Evolutionary conservation across 2,329 filamentous ascomycete genomes (phyloP).

Genomic region (Fusarium humuli): DNA sequence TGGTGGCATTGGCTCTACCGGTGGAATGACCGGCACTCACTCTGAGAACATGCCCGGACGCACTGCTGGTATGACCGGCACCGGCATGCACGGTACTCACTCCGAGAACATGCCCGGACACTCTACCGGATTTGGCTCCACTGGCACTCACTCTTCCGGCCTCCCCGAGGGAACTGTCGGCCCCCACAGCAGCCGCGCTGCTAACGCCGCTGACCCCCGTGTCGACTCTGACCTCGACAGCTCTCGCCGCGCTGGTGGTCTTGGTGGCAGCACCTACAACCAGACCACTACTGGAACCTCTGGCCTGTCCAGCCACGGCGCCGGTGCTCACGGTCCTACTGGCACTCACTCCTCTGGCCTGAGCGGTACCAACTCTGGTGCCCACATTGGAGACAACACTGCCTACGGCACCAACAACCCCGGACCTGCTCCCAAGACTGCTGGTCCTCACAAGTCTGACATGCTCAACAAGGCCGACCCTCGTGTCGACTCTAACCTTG

Average conservation of each 20-base stretch:
- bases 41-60: constrained; percentile 1
- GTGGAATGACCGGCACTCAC: constrained; percentile 37
- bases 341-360: constrained; percentile 24
- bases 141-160: constrained; percentile 1
- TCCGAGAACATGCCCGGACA: constrained; percentile 5
- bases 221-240: constrained; percentile 65
- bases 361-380: not conserved
- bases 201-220: constrained; percentile 65
- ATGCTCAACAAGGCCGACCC: constrained; percentile 65
- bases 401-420: constrained; percentile 51
- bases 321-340: constrained; percentile 29
- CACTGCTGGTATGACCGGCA: not conserved
- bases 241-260: constrained; percentile 34
- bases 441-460: constrained; percentile 61
- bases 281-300: constrained; percentile 30
- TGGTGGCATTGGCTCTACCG: constrained; percentile 30
- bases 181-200: constrained; percentile 58
- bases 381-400: constrained; percentile 14
- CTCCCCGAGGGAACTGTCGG: constrained; percentile 50
- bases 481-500: constrained; percentile 64
- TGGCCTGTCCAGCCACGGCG: constrained; percentile 24
- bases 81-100: not conserved
- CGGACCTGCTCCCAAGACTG: constrained; percentile 48
- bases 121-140: not conserved
- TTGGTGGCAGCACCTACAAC: constrained; percentile 21